phyloP scores from a whole-genome alignment of 257 asterid genomes.

The Solanum gracilifrons region DNA sequence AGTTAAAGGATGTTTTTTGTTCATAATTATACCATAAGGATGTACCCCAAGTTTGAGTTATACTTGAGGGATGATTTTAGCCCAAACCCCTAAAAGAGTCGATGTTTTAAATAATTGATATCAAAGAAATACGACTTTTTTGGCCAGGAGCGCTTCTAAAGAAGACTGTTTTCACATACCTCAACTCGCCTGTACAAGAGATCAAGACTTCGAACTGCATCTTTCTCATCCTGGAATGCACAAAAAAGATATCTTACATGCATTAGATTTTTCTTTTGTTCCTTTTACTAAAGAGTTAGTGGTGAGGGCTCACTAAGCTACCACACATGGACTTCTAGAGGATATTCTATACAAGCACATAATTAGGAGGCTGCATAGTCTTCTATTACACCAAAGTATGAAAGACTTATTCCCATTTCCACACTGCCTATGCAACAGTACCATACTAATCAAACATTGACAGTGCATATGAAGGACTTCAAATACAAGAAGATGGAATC shows the following conservation, averaged over 20 bases:
- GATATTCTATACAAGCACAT: background rate
- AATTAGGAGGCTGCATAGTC: background rate
- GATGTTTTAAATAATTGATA: background rate
- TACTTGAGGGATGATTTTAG: background rate
- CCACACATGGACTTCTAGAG: background rate
- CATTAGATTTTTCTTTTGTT: background rate
- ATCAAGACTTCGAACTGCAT: slow-evolving; percentile 90
- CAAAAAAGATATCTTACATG: background rate
- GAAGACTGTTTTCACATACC: slow-evolving; percentile 26
- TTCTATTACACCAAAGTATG: background rate
- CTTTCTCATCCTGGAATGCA: slow-evolving; percentile 74
- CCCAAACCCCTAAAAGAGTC: background rate
- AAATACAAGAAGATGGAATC: background rate
- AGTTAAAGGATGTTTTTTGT: no score
- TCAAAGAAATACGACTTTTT: background rate
- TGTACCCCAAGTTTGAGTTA: no score
- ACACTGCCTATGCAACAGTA: background rate
- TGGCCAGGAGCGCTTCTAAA: background rate
- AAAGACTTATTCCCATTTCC: background rate
- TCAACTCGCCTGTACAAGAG: slow-evolving; percentile 93
- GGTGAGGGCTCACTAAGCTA: background rate
- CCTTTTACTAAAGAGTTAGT: background rate
- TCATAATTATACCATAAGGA: background rate
- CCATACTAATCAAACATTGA: background rate
- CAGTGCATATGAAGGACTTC: background rate